Evolutionary conservation across 805 yeast species (phyloP), one percentile per base, ranked within the genome.

Genomic region (Tetrapisispora phaffii): DNA sequence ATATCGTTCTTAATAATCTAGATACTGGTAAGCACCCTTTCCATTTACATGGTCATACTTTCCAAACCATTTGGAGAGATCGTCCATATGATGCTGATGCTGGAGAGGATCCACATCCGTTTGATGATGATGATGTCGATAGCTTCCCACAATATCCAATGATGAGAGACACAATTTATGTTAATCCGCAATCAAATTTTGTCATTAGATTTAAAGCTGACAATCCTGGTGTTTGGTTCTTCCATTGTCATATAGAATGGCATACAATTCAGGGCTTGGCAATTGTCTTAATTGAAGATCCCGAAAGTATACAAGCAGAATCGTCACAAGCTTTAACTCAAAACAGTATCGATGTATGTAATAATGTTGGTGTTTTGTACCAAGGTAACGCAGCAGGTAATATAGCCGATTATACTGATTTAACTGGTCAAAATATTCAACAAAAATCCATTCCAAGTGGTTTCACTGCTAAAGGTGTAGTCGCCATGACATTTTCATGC

Each of bases 11-110:
- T 36, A 90, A 90, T 72, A 89, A 88, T 67, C 68, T 69, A 48
- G 98, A 90, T 66, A 77, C 95, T 6, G 97, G 97, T 62, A 82
- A 74, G 56, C 98, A 90, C 70, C 97, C 98, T 26, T 90, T 90
- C 93, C 98, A 90, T 69, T 70, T 90, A 62, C 98, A 90, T 70
- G 98, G 98, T 28, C 74, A 70, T 42, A 77, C 66, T 41, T 90
- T 89, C 85, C 97, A 90, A 69, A 73, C 83, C 9, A 63, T 87
- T 48, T 80, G 76, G 50, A 75, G 96, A 66, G 86, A 82, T 42
- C 77, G 72, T 26, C 79, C 73, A 37, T 77, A 74, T 43, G 68
- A 67, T 46, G 81, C 74, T 43, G 73, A 62, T 28, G 76, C 66
- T 19, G 79, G 70, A 43, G 73, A 68, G 41, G 41, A 31, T 1